Base-by-base conservation (phyloP, 805 yeast species). In the Crinitomyces ghanaensis region DNA sequence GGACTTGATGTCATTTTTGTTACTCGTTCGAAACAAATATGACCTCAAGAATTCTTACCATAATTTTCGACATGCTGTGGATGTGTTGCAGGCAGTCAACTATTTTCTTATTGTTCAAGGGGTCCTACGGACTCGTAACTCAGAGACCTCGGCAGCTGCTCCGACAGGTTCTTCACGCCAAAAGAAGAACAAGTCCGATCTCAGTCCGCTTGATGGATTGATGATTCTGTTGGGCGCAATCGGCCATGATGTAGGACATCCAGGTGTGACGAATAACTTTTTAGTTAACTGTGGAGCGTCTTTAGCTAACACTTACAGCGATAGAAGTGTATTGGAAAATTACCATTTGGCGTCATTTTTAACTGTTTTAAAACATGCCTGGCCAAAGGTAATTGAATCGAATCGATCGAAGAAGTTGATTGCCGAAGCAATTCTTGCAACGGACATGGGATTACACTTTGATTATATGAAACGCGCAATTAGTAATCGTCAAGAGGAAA, bases 181-280 rank as follows among this genome's bases (percentile, higher is more conserved):
- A 19, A 33, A 7, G 15, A 18, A 6, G 20, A 11, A 6, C 18
- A n/a, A 11, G 6, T 5, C 24, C 2, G 30, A 24, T 15, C 25
- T 56, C 26, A 33, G 50, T 13, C 65, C 58, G 36, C 46, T 51
- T 19, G 77, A 77, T 44, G 63, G 67, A 2, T 57, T 80, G 30
- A 70, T 79, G 2, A 57, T 84, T 18, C 65, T 82, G 21, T 61
- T 86, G 8, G 81, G 95, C 0, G 91, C 95, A 1, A 59, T 86
- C 27, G 97, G 97, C 33, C 98, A 91, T 59, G 98, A 91, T 55
- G 74, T 82, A 20, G 94, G 95, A 15, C 98, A 91, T 56, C 97
- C 97, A 1, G 98, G 97, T 2, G 73, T 85, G n/a, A 84, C 93
- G 9, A 83, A 84, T 54, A 70, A 72, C 23, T 74, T 84, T 43